Evolutionary conservation across 2,329 filamentous ascomycete species (phyloP), one percentile per base, ranked within the genome.

Genomic region (Cadophora malorum): DNA sequence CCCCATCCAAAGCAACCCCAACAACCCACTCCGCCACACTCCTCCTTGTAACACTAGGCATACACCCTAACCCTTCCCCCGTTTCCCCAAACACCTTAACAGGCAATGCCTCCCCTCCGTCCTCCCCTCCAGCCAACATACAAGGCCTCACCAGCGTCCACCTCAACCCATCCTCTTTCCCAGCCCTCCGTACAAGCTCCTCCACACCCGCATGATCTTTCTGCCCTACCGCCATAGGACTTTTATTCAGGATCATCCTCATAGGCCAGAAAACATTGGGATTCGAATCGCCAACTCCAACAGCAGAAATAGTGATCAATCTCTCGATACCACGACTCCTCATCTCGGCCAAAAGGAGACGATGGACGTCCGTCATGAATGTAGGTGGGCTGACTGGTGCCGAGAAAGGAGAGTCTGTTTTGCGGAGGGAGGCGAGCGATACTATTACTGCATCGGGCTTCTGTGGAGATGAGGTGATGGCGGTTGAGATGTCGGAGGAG

Each of bases 251-350:
- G n/a, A 86, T 68, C 41, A 80, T 65, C 19, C 80, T 79, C 70
- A 86, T 72, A 0, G 81, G 75, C 41, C 77, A 80, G 53, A 80
- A 76, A 67, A 85, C 73, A 61, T 81, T 80, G 0, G 67, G 31
- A 74, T 78, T 83, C 4, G 84, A 86, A 35, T 79, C 75, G 0
- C 81, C 83, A 0, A 82, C 80, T 12, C 85, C 86, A 68, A 84
- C 81, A 0, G 83, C 81, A 14, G 82, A 84, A 76, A 87, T 81
- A 59, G 84, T 78, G 31, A 87, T 79, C 1, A 86, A 71, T 63
- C 83, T 85, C 8, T 33, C 47, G 10, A 73, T 67, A 0, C 74
- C 74, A 59, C 77, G 76, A 21, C 77, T 74, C 62, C 79, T 76
- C 79, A 83, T 82, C 4, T 74, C 76, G 0, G 75, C 69, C 14